A percentile compares a stretch with the other conserved stretches of the same genome.
Conservation (phyloP, 176 grass and related monocot species). For the Cenchrus purpureus region DNA sequence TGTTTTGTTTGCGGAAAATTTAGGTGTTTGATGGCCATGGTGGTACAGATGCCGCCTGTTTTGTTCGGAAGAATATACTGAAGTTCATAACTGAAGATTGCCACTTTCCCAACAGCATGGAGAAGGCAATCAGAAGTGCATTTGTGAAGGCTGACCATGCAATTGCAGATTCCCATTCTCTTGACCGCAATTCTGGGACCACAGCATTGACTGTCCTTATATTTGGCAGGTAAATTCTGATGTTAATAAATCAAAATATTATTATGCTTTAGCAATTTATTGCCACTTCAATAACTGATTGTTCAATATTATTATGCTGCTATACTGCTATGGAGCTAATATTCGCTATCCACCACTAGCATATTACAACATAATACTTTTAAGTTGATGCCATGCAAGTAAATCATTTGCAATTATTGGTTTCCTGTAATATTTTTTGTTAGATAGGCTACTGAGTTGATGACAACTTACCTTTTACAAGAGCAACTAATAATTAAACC, state of each 20-base stretch:
- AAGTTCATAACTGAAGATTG: constrained; percentile 85
- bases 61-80: constrained; percentile 86
- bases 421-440: constrained; percentile 2
- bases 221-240: constrained; percentile 67
- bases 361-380: not conserved
- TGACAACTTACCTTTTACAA: constrained; percentile 23
- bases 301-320: not conserved
- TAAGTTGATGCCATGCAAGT: not conserved
- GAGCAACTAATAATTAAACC: constrained; percentile 10
- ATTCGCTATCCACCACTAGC: not conserved
- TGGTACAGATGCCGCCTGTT: constrained; percentile 84
- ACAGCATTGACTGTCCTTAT: constrained; percentile 83
- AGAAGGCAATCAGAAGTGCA: constrained; percentile 72
- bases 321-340: not conserved
- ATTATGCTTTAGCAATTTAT: constrained; percentile 6
- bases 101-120: constrained; percentile 73
- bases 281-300: not conserved
- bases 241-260: not conserved
- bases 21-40: constrained; percentile 98
- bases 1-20: not conserved
- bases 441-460: constrained; percentile 7
- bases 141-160: constrained; percentile 85
- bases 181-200: constrained; percentile 85
- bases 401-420: not conserved
- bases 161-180: constrained; percentile 84